Base-by-base conservation (phyloP, 495 filamentous ascomycete species). In the Aspergillus coremiiformis region DNA sequence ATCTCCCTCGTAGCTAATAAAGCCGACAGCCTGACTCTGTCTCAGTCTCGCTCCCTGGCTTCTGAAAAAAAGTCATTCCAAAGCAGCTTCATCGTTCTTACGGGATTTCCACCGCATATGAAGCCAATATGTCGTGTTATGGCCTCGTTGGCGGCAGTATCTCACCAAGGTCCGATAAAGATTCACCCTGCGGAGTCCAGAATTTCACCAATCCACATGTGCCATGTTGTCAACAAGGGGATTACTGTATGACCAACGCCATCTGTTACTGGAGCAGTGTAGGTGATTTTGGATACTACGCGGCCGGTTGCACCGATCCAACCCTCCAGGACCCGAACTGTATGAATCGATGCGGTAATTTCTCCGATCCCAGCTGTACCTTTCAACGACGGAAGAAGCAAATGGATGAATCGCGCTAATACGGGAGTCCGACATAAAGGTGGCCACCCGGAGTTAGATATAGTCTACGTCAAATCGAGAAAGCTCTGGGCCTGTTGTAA, bases 241-340 rank as follows among this genome's bases (percentile, higher is more conserved):
- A 54, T 39, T 54, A 54, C 29, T 54, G 52, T 46, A 9, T 54
- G 27, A 54, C 37, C 41, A 44, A 54, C n/a, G 48, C 37, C 15
- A 44, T 54, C 24, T 54, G 52, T 32, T 22, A 27, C 39, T 21
- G 20, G 8, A 6, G 24, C 17, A 44, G 49, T 15, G 10, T 12
- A 6, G 21, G n/a, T 6, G 14, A 49, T n/a, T n/a, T n/a, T 4
- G 46, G 39, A 10, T 54, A 43, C n/a, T 49, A 54, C 14, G 30
- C 33, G 3, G 52, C 52, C 9, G 45, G 49, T 39, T 54, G 52
- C 27, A 54, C 52, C 8, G 44, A 54, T 14, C 17, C 41, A 15
- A 44, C 45, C 0, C 19, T 54, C 3, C 23, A 44, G 11, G 45
- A 54, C 24, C 24, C 52, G 14, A 45, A 35, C n/a, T 54, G 52